A percentile compares a stretch with the other conserved stretches of the same genome.
Conservation (phyloP, 768 basidiomycete genomes). For the Mycena olivaceomarginata region DNA sequence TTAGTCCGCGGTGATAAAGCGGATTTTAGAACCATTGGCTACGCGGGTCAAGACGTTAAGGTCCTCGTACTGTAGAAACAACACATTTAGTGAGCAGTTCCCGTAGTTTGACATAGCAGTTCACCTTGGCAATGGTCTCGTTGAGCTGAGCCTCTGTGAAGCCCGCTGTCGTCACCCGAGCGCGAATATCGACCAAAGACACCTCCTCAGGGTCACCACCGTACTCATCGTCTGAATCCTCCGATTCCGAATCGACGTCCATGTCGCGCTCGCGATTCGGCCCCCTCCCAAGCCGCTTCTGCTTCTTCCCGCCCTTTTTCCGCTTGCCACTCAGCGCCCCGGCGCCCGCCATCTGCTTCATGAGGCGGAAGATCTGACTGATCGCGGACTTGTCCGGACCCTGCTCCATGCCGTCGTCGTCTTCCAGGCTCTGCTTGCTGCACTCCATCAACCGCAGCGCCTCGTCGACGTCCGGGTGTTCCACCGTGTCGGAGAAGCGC, state of each 20-base stretch:
- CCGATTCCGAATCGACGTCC: constrained; percentile 78
- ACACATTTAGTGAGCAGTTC: background rate
- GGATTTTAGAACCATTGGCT: constrained; percentile 89
- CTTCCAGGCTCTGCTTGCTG: constrained; percentile 93
- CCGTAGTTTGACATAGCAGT: constrained; percentile 45
- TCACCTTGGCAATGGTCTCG: constrained; percentile 88
- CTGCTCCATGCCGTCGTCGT: constrained; percentile 82
- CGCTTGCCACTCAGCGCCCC: constrained; percentile 52
- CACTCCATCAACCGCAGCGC: constrained; percentile 98
- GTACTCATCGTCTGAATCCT: constrained; percentile 80
- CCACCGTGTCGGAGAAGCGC: constrained; percentile 88
- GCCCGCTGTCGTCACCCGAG: constrained; percentile 89
- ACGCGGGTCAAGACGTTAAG: constrained; percentile 88
- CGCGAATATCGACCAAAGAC: constrained; percentile 91
- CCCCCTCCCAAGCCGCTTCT: constrained; percentile 79
- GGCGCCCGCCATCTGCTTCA: constrained; percentile 87
- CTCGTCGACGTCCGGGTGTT: constrained; percentile 94
- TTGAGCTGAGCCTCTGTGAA: constrained; percentile 95
- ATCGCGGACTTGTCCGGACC: constrained; percentile 87
- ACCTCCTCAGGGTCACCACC: constrained; percentile 75
- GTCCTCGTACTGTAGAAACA: constrained; percentile 84
- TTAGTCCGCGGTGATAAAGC: constrained; percentile 69
- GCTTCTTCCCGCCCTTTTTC: constrained; percentile 59
- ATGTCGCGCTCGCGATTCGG: constrained; percentile 83
- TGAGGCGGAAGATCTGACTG: constrained; percentile 92